Evolutionary conservation across 2,329 filamentous ascomycete species (phyloP), one percentile per base, ranked within the genome.

Genomic region (Ophiostoma sp.): DNA sequence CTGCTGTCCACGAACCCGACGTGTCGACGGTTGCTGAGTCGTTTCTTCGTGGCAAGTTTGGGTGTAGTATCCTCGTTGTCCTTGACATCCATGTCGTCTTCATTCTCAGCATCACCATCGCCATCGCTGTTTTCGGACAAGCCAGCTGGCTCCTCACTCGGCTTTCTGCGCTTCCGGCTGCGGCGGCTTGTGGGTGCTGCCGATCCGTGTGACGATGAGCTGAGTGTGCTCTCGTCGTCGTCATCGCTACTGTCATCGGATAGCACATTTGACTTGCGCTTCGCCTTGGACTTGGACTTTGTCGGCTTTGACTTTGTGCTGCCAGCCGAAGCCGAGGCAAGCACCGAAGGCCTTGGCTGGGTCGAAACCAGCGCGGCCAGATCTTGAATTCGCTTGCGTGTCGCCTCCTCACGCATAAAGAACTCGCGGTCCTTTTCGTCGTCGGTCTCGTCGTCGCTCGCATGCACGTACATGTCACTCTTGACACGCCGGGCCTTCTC

Each of bases 361-460:
- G 8, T n/a, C 9, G 41, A 16, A 5, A 47, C 63, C 11, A 45
- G 42, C 42, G 42, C 18, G 11, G 42, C 63, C 63, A 64, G 18
- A 18, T 44, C 11, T 9, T 78, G 79, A 27, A 81, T 79, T 64
- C 84, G 84, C 71, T 86, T 82, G 65, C 90, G 82, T 70, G 89
- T 82, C 16, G 77, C 78, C 76, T 89, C 87, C 78, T 97, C 93
- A 16, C 85, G 83, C 2, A 84, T 87, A 77, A 94, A 97, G 78
- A 97, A 97, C 27, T 85, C 87, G 36, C 81, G 77, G 65, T 83
- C 82, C 16, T 91, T 86, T 68, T 86, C 85, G 64, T 93, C 92
- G 74, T 97, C 92, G n/a, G 85, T 89, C 73, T 97, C 93, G 67
- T 98, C 95, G 75, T 98, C 95, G 72, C 90, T 92, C 49, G 89